Evolutionary conservation across 2,329 filamentous ascomycete genomes (phyloP), one percentile per base, ranked within the genome.

Genomic region (Aureobasidium sp.): DNA sequence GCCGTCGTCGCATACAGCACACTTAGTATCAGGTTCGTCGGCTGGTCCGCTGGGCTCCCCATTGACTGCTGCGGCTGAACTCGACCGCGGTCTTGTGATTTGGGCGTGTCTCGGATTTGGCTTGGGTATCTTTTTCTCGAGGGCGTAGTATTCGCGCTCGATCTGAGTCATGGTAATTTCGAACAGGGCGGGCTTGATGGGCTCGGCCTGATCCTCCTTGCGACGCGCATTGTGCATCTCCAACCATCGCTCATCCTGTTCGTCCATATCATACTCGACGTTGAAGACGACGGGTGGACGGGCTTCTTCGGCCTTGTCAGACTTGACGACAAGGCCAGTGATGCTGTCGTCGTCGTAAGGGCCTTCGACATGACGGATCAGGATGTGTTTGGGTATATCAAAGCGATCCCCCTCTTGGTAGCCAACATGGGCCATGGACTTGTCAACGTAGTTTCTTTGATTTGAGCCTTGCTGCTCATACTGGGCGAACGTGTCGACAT

Each of bases 191-290:
- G 92, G 90, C 53, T 92, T 95, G 69, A 99, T 94, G 2, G 86
- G 81, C 67, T 95, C 90, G 25, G 90, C 84, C 49, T 87, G 86
- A 67, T 88, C 84, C 27, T 84, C 82, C 71, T 87, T 89, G 63
- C 94, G 85, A 69, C 89, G 86, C 14, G 79, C 77, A 69, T 99
- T 99, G 72, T 93, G 85, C 42, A 86, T 84, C 68, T 94, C 89
- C 29, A 99, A 79, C 94, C 94, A 99, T 77, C 92, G 91, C 67
- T 96, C 91, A 73, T 99, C 94, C 71, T 99, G 94, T 75, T 99
- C 94, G 71, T 99, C 94, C 94, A 99, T 99, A 74, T 99, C 94
- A 73, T 99, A 99, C 73, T 99, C 94, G 22, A 99, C 94, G 62
- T 90, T 87, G 14, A 91, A 90, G 42, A 95, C 71, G 22, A 76